Base-by-base conservation (phyloP, 257 asterid species). In the Coffea canephora region DNA sequence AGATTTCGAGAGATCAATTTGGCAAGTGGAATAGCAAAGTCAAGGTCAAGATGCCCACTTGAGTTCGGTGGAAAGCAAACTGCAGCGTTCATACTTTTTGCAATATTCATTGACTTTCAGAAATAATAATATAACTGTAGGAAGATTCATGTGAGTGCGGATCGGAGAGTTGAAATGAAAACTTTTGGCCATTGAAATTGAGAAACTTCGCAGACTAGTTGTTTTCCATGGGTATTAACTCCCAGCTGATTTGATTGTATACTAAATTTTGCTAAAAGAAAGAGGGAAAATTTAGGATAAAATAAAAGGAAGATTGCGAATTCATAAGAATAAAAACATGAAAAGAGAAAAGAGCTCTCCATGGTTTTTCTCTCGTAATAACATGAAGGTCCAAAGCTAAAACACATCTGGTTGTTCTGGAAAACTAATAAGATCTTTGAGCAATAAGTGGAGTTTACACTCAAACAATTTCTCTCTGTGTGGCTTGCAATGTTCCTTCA, bases 51-150 rank as follows among this genome's bases (percentile, higher is more conserved):
- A 77, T 31, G 73, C 80, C 27, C 48, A 36, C 27, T 50, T 19
- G 54, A 66, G 74, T 69, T 78, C 55, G 19, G n/a, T 77, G 13
- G 31, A 31, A 31, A 31, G 5, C 76, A 11, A 8, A 57, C 25
- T 59, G 66, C 31, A 8, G 6, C n/a, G 31, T 62, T 23, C 34
- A 19, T 78, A 70, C 48, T 70, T 31, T 31, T 70, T 27, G 27
- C 21, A 9, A n/a, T 21, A 62, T 31, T 61, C 77, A 48, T 71
- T 79, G 82, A 79, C 82, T 57, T 69, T 23, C 23, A 7, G 36
- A 52, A n/a, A 65, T 43, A 25, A 64, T 8, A 43, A 45, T 23
- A 18, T 36, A 3, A 23, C 23, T 61, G 34, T 61, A 23, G 67
- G 34, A 61, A 59, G 6, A n/a, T 64, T 64, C 69, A 64, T 25